A percentile compares a stretch with the other conserved stretches of the same genome.
Evolutionary conservation across 192 early-diverging fungal species (phyloP).

Genomic region (Mortierella alpina): DNA sequence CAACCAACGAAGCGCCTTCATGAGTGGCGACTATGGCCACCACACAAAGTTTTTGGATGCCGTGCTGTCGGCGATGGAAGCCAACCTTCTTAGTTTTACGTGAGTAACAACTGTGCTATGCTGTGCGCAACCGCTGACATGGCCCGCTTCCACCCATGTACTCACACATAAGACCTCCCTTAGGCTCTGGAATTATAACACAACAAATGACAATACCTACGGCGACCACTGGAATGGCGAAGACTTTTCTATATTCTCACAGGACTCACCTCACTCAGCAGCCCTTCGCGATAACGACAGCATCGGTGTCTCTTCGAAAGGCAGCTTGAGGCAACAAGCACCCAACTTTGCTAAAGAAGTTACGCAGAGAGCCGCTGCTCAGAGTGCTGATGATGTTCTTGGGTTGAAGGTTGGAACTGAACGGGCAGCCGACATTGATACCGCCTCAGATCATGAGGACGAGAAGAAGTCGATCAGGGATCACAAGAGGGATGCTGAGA

Average conservation of each 20-base stretch:
- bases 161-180: not conserved
- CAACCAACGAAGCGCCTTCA: conserved; percentile 76
- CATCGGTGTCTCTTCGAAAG: not conserved
- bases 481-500: conserved; percentile 5
- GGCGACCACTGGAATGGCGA: conserved; percentile 91
- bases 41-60: conserved; percentile 85
- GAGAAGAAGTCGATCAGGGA: conserved; percentile 9
- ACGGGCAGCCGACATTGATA: not conserved
- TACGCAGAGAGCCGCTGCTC: conserved; percentile 30
- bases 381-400: not conserved
- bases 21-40: conserved; percentile 76
- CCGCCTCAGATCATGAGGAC: not conserved
- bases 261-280: conserved; percentile 52
- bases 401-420: not conserved
- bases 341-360: conserved; percentile 51
- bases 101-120: conserved; percentile 24
- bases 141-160: not conserved
- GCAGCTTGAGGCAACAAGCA: conserved; percentile 28
- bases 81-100: conserved; percentile 82
- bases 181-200: conserved; percentile 89
- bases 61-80: conserved; percentile 77
- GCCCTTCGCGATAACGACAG: not conserved
- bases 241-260: conserved; percentile 79
- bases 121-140: not conserved
- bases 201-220: conserved; percentile 78